Conservation (phyloP, 192 early-diverging fungal species). For the Phlyctochytrium planicorne region DNA sequence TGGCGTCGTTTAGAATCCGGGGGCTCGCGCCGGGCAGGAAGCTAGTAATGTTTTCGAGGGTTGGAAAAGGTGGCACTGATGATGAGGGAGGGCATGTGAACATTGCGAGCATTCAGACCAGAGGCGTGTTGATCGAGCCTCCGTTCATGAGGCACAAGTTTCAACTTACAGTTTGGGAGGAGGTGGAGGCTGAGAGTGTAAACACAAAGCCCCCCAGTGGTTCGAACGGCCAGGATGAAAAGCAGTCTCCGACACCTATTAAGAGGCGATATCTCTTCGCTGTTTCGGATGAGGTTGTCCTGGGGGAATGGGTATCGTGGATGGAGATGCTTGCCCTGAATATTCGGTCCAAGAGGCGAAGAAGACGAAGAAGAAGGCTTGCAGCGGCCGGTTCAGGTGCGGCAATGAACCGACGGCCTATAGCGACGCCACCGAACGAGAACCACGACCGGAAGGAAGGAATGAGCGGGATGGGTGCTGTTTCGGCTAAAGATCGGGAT, state of each 20-base stretch:
- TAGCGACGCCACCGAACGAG: too few species aligned
- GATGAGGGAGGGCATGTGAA: slow-evolving; percentile 24
- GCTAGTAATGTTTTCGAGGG: slow-evolving; percentile 55
- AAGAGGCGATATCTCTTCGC: slow-evolving; percentile 39
- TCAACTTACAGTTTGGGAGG: slow-evolving; percentile 53
- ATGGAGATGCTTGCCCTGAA: neutral
- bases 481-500: neutral
- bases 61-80: slow-evolving; percentile 43
- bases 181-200: too few species aligned
- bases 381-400: neutral
- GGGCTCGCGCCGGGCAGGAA: slow-evolving; percentile 59
- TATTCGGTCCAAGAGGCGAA: neutral
- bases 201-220: slow-evolving; percentile 1
- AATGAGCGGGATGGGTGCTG: neutral
- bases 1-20: slow-evolving; percentile 56
- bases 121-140: slow-evolving; percentile 59
- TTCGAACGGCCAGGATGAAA: neutral
- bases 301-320: slow-evolving; percentile 17
- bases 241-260: neutral
- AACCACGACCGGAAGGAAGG: neutral
- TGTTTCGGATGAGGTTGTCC: slow-evolving; percentile 17
- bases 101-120: slow-evolving; percentile 52
- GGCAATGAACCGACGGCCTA: too few species aligned
- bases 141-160: slow-evolving; percentile 67
- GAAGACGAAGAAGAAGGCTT: neutral